These are phyloP conservation scores for Phytophthora vignae DNA, from an alignment of 352 stramenopile species.

Conservation along the genomic window DNA sequence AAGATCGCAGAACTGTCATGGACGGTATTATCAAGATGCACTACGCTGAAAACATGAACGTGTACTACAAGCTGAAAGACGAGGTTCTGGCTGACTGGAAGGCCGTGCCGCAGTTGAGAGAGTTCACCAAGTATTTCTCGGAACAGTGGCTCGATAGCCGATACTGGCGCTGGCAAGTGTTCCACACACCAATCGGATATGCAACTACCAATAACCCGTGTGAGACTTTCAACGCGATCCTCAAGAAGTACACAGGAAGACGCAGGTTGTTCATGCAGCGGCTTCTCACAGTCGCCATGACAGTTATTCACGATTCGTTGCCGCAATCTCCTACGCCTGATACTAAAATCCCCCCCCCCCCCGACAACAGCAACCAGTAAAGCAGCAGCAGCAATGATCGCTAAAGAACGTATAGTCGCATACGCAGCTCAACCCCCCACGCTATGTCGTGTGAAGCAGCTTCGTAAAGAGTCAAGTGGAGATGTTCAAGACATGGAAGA, in stretches of 20 bases:
- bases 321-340: background rate
- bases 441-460: background rate
- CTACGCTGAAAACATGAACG: background rate
- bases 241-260: background rate
- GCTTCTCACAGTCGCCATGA: background rate
- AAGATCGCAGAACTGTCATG: background rate
- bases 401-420: background rate
- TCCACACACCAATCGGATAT: background rate
- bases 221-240: background rate
- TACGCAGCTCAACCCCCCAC: background rate
- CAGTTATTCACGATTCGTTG: background rate
- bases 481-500: too few species aligned
- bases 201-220: background rate
- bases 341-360: background rate
- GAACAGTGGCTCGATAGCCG: background rate
- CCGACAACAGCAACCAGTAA: background rate
- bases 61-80: background rate
- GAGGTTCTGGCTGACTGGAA: background rate
- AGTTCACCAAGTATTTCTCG: conserved; percentile 8
- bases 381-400: background rate
- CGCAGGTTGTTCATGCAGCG: background rate
- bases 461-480: background rate
- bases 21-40: background rate
- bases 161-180: conserved; percentile 17
- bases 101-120: background rate